A percentile compares a stretch with the other conserved stretches of the same genome.
Evolutionary conservation across 148 eudicot genomes (phyloP).

Genomic region (Nyssa sinensis): DNA sequence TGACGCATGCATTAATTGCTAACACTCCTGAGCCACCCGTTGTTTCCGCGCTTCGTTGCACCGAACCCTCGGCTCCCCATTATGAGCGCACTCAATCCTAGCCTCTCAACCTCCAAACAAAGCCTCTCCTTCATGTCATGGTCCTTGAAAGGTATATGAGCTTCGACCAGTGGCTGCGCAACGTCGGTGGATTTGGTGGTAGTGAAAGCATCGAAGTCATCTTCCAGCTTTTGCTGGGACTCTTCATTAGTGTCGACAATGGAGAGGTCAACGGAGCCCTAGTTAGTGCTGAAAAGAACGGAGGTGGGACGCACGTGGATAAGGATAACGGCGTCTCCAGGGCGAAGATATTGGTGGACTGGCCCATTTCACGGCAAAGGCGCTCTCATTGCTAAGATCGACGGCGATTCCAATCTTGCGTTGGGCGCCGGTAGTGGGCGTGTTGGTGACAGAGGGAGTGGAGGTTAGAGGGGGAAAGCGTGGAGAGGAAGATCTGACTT

Average conservation of each 20-base stretch:
- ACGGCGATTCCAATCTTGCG: constrained; percentile 81
- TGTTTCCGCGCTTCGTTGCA: constrained; percentile 56
- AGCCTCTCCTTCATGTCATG: constrained; percentile 90
- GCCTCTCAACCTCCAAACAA: constrained; percentile 86
- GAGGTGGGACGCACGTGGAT: constrained; percentile 81
- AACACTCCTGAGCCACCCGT: constrained; percentile 82
- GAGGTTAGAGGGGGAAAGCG: constrained; percentile 45
- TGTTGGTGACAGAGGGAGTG: constrained; percentile 46
- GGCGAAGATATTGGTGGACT: constrained; percentile 77
- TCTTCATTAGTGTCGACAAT: constrained; percentile 29
- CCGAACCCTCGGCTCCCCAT: constrained; percentile 96
- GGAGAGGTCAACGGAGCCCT: constrained; percentile 75
- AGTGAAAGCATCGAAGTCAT: constrained; percentile 84
- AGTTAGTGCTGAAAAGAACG: constrained; percentile 83
- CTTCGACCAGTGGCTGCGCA: constrained; percentile 70
- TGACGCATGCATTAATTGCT: constrained; percentile 93
- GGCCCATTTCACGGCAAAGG: constrained; percentile 89
- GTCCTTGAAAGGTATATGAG: constrained; percentile 80
- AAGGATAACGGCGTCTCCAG: constrained; percentile 80
- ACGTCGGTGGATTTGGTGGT: constrained; percentile 65
- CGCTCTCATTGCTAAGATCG: constrained; percentile 78
- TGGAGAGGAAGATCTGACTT: constrained; percentile 45
- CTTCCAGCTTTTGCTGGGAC: constrained; percentile 59
- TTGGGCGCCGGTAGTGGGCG: constrained; percentile 76
- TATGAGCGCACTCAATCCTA: constrained; percentile 77